These are phyloP conservation scores for Diplosphaera chodatii DNA, from an alignment of 139 green algal genomes.

Conservation along the genomic window DNA sequence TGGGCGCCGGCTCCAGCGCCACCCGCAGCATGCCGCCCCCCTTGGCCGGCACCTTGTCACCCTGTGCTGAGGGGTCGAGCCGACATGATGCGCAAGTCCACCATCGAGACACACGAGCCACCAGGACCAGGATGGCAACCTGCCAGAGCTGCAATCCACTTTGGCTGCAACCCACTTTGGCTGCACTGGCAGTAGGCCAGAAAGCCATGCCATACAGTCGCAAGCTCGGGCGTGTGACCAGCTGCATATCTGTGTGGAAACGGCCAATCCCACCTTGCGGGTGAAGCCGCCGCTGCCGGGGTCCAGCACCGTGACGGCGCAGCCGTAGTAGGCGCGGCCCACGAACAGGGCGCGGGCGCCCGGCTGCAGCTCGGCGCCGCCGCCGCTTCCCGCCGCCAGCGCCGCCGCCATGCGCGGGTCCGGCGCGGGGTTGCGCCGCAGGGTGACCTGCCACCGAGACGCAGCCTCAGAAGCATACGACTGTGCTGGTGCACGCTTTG, in stretches of 20 bases:
- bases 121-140: too few relatives aligned
- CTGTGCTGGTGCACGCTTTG: too few relatives aligned
- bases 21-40: conserved; percentile 21
- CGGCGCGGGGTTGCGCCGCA: conserved; percentile 45
- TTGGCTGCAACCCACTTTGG: too few relatives aligned
- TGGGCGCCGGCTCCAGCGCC: conserved; percentile 19
- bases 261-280: conserved; percentile 35
- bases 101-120: too few relatives aligned
- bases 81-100: too few relatives aligned
- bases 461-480: too few relatives aligned
- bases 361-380: conserved; percentile 15
- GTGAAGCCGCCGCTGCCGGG: conserved; percentile 29
- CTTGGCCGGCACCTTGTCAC: conserved; percentile 9
- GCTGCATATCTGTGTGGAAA: too few relatives aligned
- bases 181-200: too few relatives aligned
- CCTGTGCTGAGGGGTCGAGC: too few relatives aligned
- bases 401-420: conserved; percentile 38
- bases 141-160: too few relatives aligned
- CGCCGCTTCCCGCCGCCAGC: conserved; percentile 2
- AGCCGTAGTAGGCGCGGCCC: conserved; percentile 70
- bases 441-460: conserved; percentile 38
- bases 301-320: conserved; percentile 58
- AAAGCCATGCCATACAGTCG: too few relatives aligned
- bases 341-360: conserved; percentile 59
- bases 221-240: too few relatives aligned